Conservation (phyloP, 2,329 filamentous ascomycete genomes). For the Pseudogymnoascus sp. region DNA sequence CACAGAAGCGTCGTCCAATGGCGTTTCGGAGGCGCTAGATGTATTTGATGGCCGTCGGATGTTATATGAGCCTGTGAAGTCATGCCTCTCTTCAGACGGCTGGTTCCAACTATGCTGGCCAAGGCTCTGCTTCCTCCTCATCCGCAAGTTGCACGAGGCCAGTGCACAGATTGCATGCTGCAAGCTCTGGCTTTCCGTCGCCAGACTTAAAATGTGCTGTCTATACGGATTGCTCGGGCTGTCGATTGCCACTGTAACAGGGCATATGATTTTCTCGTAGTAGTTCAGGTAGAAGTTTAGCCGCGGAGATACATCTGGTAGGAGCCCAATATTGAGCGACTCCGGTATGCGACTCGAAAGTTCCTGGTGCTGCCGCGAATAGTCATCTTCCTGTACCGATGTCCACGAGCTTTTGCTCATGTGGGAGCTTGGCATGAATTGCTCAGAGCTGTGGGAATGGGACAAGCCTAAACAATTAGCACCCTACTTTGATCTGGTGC, state of each 20-base stretch:
- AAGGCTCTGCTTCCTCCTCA: constrained; percentile 64
- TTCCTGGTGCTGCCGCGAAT: neutral
- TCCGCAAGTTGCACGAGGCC: constrained; percentile 81
- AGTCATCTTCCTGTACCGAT: constrained; percentile 27
- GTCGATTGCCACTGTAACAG: constrained; percentile 87
- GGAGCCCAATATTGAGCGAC: constrained; percentile 1
- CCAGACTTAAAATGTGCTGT: constrained; percentile 71
- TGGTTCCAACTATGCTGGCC: constrained; percentile 43
- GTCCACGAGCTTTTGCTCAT: constrained; percentile 19
- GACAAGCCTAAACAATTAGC: neutral
- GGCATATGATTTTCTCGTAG: constrained; percentile 87
- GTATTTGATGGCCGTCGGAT: constrained; percentile 22
- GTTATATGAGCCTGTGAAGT: constrained; percentile 15
- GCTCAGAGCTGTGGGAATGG: neutral
- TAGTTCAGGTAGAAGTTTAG: constrained; percentile 89
- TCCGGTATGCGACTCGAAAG: neutral
- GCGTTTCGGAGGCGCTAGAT: constrained; percentile 34
- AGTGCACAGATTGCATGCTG: constrained; percentile 88
- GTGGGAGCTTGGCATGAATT: neutral
- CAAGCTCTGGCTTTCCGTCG: constrained; percentile 70
- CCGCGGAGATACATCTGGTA: constrained; percentile 61
- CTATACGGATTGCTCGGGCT: constrained; percentile 79
- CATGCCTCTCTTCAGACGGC: constrained; percentile 28
- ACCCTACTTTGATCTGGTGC: neutral
- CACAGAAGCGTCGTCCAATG: constrained; percentile 46